Base-by-base conservation (phyloP, 257 asterid genomes). In the Prunella vulgaris region DNA sequence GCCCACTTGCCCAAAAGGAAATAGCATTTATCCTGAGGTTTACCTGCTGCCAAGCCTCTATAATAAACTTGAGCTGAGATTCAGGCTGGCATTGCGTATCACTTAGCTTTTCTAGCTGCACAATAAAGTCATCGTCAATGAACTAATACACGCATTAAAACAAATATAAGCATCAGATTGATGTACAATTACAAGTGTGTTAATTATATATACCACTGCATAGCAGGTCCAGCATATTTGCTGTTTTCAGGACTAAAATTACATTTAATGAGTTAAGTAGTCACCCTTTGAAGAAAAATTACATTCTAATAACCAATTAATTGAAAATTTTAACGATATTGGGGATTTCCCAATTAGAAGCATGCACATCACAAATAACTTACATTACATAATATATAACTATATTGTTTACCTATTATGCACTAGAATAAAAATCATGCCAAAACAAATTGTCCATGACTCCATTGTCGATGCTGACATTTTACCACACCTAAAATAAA, bases 41-140 rank as follows among this genome's bases (percentile, higher is more conserved):
- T 80, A 93, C 97, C 96, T 93, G 98, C 78, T 78, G 86, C 98
- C 97, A 93, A 80, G 98, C 97, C 76, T 93, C 98, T 68, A 87
- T 73, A 56, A 93, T 89, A 80, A 93, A 93, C 89, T 90, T 93
- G 21, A 93, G 92, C 85, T 93, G 98, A 67, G 97, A 87, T 77
- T 90, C 98, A 4, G 98, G 97, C 80, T 93, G 98, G 64, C 85
- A 79, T 64, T 93, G 98, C 60, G 15, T 75, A 75, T 93, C 96
- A 71, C 98, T 93, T 70, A 93, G 88, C 81, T 81, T 88, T 79
- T 90, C 98, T 68, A 93, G 90, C 97, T 93, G 90, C 89, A 85
- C n/a, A 68, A 63, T 22, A 78, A 69, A 72, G 25, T 64, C 15
- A 48, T 18, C 60, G 30, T 71, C 73, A 80, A 51, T 68, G 38